Evolutionary conservation across 2,329 filamentous ascomycete species (phyloP).

Genomic region (Ilyonectria mors-panacis): DNA sequence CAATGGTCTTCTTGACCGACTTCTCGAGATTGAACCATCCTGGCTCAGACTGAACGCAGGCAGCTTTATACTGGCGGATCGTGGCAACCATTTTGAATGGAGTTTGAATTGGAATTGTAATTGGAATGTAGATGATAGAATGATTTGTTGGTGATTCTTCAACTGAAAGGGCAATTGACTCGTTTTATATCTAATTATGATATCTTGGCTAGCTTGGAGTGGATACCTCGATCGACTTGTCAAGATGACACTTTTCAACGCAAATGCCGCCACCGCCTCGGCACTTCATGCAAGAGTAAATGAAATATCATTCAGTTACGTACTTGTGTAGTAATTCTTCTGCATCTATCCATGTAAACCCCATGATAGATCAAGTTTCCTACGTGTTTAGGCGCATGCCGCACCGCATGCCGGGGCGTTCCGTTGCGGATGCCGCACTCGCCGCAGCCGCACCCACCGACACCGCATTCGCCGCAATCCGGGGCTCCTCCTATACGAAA

Average conservation of each 20-base stretch:
- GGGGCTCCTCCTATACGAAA: background rate
- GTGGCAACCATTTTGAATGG: conserved; percentile 39
- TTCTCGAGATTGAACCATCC: conserved; percentile 69
- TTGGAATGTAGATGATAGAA: background rate
- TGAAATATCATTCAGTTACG: background rate
- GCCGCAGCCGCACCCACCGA: background rate
- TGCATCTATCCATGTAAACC: background rate
- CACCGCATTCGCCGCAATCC: background rate
- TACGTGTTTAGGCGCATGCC: background rate
- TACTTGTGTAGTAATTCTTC: background rate
- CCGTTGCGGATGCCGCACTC: background rate
- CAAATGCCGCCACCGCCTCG: background rate
- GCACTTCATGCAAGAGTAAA: background rate
- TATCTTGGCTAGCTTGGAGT: background rate
- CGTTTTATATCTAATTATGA: background rate
- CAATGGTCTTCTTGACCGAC: conserved; percentile 66
- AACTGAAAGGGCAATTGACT: background rate
- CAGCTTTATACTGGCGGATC: conserved; percentile 66
- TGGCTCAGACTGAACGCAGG: conserved; percentile 64
- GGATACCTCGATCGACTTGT: background rate
- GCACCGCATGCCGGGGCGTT: background rate
- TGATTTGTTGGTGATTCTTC: background rate
- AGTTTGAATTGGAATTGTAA: background rate
- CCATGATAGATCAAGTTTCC: background rate
- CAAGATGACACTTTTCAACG: background rate